Evolutionary conservation across 441 rosid genomes (phyloP).

Genomic region (Populus hybrid): DNA sequence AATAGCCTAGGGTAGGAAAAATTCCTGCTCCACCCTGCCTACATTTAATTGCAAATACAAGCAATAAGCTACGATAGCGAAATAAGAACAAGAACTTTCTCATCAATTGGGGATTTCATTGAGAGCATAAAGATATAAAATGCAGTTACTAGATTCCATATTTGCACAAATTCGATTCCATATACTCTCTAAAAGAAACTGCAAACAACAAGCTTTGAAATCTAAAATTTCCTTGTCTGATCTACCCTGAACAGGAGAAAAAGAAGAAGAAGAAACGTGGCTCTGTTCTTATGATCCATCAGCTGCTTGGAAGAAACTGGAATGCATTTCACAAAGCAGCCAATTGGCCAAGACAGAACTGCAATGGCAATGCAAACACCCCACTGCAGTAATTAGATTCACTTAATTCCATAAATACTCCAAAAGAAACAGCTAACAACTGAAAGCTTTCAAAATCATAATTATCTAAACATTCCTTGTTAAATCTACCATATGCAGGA

Average conservation of each 20-base stretch:
- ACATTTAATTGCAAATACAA: neutral
- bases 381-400: constrained; percentile 14
- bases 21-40: too few species aligned
- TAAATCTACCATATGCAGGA: neutral
- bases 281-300: constrained; percentile 3
- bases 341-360: constrained; percentile 36
- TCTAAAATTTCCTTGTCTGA: neutral
- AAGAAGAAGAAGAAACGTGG: neutral
- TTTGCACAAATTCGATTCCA: neutral
- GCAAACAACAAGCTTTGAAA: neutral
- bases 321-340: constrained; percentile 30
- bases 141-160: neutral
- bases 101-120: neutral
- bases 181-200: neutral
- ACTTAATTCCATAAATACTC: neutral
- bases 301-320: constrained; percentile 27
- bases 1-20: too few species aligned
- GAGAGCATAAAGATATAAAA: neutral
- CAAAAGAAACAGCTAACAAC: neutral
- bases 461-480: neutral
- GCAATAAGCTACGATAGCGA: neutral
- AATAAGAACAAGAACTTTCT: neutral
- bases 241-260: neutral
- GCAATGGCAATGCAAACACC: constrained; percentile 34
- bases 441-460: neutral